Base-by-base conservation (phyloP, 805 yeast species). In the Suhomyces kilbournensis region DNA sequence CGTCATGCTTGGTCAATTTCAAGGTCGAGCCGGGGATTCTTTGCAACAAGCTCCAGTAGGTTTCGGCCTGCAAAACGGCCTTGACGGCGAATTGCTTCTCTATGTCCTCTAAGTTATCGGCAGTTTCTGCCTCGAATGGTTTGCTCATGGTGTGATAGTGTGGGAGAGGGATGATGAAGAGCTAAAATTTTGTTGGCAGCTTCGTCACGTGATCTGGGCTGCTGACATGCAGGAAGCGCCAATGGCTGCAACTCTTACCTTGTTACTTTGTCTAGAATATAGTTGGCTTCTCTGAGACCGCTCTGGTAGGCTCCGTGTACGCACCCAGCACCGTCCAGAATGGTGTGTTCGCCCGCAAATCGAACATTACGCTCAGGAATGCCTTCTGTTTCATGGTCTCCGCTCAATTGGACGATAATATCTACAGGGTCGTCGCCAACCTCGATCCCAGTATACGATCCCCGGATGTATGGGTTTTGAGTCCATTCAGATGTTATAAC, bases 11-110 rank as follows among this genome's bases (percentile, higher is more conserved):
- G 47, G 94, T 87, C 55, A 88, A 76, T 66, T 83, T 87, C 57
- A 93, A 77, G 60, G 80, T 82, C 43, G 94, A 81, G n/a, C 96
- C 97, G 55, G 86, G 84, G 52, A 91, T 74, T 60, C 83, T 82
- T 53, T 80, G 80, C 51, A 94, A 72, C 53, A 94, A 70, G 46
- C 79, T 78, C 97, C 97, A 94, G 80, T 93, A 94, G 1, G 97
- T 86, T 66, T 90, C 96, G 53, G 96, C 94, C 69, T 94, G 98
- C 70, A 82, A 85, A 15, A 94, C 99, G 4, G 98, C 99, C 72
- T 88, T 90, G 54, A 94, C 99, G 42, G 99, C 98, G 66, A 94
- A 94, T 75, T 94, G 98, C 79, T 84, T 90, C 72, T 94, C 99
- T 64, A 94, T 90, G 63, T 90, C 96, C 72, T 93, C 98, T 62